Base-by-base conservation (phyloP, 148 eudicot species). In the Silene uniflora region DNA sequence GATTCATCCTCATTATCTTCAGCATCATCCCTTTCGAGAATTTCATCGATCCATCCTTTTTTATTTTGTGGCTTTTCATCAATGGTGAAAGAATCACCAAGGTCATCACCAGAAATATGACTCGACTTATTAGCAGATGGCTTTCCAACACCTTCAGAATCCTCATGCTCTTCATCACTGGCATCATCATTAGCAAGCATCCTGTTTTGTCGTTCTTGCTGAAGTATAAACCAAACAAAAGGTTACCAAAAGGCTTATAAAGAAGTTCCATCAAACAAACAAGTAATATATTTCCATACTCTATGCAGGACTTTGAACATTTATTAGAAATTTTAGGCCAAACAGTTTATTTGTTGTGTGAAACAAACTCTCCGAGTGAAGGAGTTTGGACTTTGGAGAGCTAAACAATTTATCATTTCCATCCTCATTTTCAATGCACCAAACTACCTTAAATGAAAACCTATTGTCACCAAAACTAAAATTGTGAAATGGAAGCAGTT, bases 41-140 rank as follows among this genome's bases (percentile, higher is more conserved):
- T 77, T 58, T 88, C 86, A 76, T 88, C 85, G 68, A 90, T 87
- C 98, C 90, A 96, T 12, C 83, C 84, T 84, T 78, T 84, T 75
- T 85, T 88, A 61, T 71, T 84, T 64, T 35, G 78, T 69, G 81
- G 75, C 42, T 82, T 85, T 69, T 82, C 90, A 69, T 87, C 94
- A 75, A 71, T 79, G 74, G 91, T 83, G 80, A 95, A 92, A 10
- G 97, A 92, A 77, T 96, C 99, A 49, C 97, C 99, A 78, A 96
- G 99, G 82, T 96, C 99, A 81, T 96, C 99, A 39, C 99, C 99
- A 81, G 99, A 96, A 73, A 96, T 75, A 82, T 91, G 87, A 69
- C 79, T 90, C 55, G 71, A 75, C 66, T 54, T 79, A 74, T 82
- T 77, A 47, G 78, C 71, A 76, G 86, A 81, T 61, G 77, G 74